Base-by-base conservation (phyloP, 306 rosid genomes). In the Oemleria cerasiformis region DNA sequence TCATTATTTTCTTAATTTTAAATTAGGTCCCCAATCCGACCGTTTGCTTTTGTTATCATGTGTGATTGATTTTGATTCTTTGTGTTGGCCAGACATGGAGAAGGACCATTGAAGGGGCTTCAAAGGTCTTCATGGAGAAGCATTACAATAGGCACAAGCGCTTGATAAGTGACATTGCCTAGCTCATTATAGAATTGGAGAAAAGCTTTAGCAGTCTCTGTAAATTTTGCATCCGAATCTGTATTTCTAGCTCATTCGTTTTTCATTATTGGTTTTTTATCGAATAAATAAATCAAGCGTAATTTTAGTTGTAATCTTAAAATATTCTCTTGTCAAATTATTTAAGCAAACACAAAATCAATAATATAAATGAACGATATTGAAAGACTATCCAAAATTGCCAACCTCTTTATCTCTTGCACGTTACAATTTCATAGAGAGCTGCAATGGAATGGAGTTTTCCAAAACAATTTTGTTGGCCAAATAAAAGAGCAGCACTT, bases 131-230 rank as follows among this genome's bases (percentile, higher is more conserved):
- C 75, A 80, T 87, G 68, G 98, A 91, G 80, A 91, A 85, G 71
- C 98, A 94, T 70, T 94, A 89, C 78, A 81, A 91, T 75, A 73
- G 87, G 58, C 96, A 94, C 74, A 88, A 76, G 86, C 96, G 90
- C 79, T 77, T 91, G 84, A 87, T 86, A 75, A 91, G 71, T 79
- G 96, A 94, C 62, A 58, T 77, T 78, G 92, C 83, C 73, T 90
- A 88, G 75, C n/a, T 42, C 21, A 48, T 17, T 7, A 12, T 14
- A 41, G 12, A 42, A 25, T 30, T 30, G 36, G 36, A 2, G 3
- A 30, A 30, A 30, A 30, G 3, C 36, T 1, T 30, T 2, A 1
- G 14, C 34, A 70, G 11, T 41, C 34, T 17, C 8, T 57, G 25
- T 25, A 56, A 70, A 55, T 54, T 56, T 70, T 41, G 17, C 64